Evolutionary conservation across 2,329 filamentous ascomycete genomes (phyloP).

Genomic region (Triangularia verruculosa): DNA sequence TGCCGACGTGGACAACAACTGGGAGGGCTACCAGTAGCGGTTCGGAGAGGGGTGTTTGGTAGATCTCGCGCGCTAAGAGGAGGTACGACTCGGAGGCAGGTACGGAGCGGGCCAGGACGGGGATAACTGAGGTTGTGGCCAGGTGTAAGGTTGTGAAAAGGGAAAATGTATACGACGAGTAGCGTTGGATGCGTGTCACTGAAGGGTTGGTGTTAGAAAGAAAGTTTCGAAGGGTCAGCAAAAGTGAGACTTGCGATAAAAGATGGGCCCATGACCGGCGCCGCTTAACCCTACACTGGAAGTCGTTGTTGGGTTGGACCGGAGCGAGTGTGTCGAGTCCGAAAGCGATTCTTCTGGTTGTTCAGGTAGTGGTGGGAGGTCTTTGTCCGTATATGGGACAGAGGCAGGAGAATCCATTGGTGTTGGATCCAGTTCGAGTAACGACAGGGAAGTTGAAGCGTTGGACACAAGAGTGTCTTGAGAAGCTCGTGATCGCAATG

Average conservation of each 20-base stretch:
- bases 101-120: constrained; percentile 69
- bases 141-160: constrained; percentile 75
- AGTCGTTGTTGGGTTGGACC: constrained; percentile 37
- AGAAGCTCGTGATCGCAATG: constrained; percentile 42
- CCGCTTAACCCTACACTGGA: constrained; percentile 56
- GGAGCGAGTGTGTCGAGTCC: constrained; percentile 32
- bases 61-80: constrained; percentile 85
- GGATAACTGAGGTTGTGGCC: constrained; percentile 77
- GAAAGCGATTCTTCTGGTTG: constrained; percentile 30
- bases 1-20: constrained; percentile 69
- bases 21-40: constrained; percentile 76
- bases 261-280: constrained; percentile 65
- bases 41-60: constrained; percentile 79
- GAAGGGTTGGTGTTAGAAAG: constrained; percentile 27
- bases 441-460: constrained; percentile 43
- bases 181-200: constrained; percentile 79
- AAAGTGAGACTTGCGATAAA: constrained; percentile 60
- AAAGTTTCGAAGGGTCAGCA: not conserved
- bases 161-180: constrained; percentile 82
- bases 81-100: constrained; percentile 78
- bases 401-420: constrained; percentile 59
- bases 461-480: constrained; percentile 47
- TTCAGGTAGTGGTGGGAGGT: constrained; percentile 39
- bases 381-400: constrained; percentile 44
- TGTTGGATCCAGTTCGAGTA: constrained; percentile 77